phyloP scores from a whole-genome alignment of 352 stramenopile genomes.

The Thalassiosira exigua region DNA sequence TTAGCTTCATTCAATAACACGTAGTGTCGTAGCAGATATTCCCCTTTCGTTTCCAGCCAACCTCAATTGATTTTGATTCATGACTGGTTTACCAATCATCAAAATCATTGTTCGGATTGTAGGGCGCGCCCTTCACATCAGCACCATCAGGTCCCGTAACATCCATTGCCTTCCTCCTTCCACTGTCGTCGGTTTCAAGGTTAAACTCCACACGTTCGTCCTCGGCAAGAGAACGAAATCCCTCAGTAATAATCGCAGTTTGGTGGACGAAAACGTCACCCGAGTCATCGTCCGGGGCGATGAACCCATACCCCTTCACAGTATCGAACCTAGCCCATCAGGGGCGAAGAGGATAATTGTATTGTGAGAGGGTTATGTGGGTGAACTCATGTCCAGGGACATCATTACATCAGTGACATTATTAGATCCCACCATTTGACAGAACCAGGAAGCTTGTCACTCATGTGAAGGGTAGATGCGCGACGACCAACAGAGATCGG shows the following conservation, averaged over 20 bases:
- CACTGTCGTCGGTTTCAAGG: constrained; percentile 61
- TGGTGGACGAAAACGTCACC: constrained; percentile 80
- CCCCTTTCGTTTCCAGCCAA: constrained; percentile 3
- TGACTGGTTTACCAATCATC: constrained; percentile 43
- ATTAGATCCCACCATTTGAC: constrained; percentile 65
- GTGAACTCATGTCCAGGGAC: too few relatives aligned
- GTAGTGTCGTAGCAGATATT: constrained; percentile 3
- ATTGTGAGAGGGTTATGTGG: too few relatives aligned
- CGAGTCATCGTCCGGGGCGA: constrained; percentile 69
- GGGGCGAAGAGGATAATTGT: too few relatives aligned
- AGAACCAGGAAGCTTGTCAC: constrained; percentile 45
- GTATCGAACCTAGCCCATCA: constrained; percentile 83
- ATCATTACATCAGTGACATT: too few relatives aligned
- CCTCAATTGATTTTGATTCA: background rate
- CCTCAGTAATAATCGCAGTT: constrained; percentile 68
- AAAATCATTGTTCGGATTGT: constrained; percentile 44
- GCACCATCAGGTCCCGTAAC: constrained; percentile 79
- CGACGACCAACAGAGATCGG: constrained; percentile 10
- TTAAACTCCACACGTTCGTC: constrained; percentile 81
- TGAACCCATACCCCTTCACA: constrained; percentile 85
- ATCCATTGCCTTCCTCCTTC: constrained; percentile 69
- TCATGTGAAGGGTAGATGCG: constrained; percentile 40
- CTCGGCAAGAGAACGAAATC: constrained; percentile 77
- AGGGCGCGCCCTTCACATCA: constrained; percentile 69
- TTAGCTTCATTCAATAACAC: constrained; percentile 11